Evolutionary conservation across 2,329 filamentous ascomycete genomes (phyloP).

Genomic region (Cadophora malorum): DNA sequence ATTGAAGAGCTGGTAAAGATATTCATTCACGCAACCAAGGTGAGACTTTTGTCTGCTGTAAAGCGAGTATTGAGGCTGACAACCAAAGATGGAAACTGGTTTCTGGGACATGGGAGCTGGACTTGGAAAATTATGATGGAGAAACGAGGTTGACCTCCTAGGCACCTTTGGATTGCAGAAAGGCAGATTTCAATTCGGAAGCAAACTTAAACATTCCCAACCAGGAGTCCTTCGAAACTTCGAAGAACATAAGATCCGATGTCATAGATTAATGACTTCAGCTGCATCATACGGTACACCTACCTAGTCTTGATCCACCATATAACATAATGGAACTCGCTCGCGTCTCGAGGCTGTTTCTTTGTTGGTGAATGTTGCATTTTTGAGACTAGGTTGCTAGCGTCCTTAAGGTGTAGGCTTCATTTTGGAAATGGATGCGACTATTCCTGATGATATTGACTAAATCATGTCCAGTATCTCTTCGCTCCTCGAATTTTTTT

Average conservation of each 20-base stretch:
- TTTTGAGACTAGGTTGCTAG: too few species aligned
- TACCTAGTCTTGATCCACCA: too few species aligned
- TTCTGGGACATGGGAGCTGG: constrained; percentile 74
- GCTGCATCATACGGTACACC: too few species aligned
- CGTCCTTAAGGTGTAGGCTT: too few species aligned
- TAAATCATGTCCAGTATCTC: not conserved
- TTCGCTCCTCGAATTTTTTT: not conserved
- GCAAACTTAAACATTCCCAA: not conserved
- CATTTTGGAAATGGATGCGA: not conserved
- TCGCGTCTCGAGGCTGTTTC: too few species aligned
- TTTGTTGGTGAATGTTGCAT: too few species aligned
- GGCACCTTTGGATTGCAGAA: not conserved
- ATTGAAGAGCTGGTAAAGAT: constrained; percentile 85
- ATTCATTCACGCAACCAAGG: constrained; percentile 86
- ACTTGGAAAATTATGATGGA: not conserved
- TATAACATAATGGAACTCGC: too few species aligned
- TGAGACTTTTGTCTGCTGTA: constrained; percentile 47
- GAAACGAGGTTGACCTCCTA: not conserved
- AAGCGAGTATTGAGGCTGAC: constrained; percentile 1
- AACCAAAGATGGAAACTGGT: constrained; percentile 68
- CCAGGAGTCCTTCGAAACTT: too few species aligned
- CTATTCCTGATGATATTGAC: not conserved
- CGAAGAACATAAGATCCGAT: too few species aligned
- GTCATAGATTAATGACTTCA: too few species aligned
- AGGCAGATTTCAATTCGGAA: not conserved